Evolutionary conservation across 2,329 filamentous ascomycete genomes (phyloP).

Genomic region (Lecanoromycetidae sp.): DNA sequence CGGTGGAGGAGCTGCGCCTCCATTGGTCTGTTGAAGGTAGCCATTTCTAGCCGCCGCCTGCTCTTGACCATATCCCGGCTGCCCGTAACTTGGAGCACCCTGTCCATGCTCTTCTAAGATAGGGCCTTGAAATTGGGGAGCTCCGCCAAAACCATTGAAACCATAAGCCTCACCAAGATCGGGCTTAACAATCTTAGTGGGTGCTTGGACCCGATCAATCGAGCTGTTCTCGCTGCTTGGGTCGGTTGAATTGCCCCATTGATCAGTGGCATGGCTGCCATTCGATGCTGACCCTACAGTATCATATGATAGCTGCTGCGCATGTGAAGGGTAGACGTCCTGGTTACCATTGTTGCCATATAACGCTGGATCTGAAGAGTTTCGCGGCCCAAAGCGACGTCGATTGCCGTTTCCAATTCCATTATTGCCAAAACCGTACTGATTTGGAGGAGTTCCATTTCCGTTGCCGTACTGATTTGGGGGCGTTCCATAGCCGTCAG

Average conservation of each 20-base stretch:
- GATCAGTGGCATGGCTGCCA: constrained; percentile 58
- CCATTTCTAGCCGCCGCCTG: constrained; percentile 7
- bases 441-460: constrained; percentile 37
- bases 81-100: constrained; percentile 18
- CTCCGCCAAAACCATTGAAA: constrained; percentile 40
- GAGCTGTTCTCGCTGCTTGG: constrained; percentile 92
- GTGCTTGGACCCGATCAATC: constrained; percentile 57
- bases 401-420: constrained; percentile 18
- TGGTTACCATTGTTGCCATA: constrained; percentile 26
- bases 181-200: constrained; percentile 43
- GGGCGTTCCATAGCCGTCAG: constrained; percentile 28
- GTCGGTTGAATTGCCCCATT: constrained; percentile 70
- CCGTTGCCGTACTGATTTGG: constrained; percentile 36
- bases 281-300: constrained; percentile 70
- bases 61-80: constrained; percentile 17
- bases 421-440: constrained; percentile 20
- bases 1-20: constrained; percentile 16
- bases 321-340: constrained; percentile 36
- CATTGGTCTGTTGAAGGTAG: constrained; percentile 10
- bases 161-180: constrained; percentile 54
- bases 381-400: constrained; percentile 26
- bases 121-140: constrained; percentile 30
- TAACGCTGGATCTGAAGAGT: constrained; percentile 25
- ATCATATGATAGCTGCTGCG: constrained; percentile 70
- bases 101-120: constrained; percentile 29